Evolutionary conservation across 2,329 filamentous ascomycete species (phyloP), one percentile per base, ranked within the genome.

Genomic region (Zalaria sp.): DNA sequence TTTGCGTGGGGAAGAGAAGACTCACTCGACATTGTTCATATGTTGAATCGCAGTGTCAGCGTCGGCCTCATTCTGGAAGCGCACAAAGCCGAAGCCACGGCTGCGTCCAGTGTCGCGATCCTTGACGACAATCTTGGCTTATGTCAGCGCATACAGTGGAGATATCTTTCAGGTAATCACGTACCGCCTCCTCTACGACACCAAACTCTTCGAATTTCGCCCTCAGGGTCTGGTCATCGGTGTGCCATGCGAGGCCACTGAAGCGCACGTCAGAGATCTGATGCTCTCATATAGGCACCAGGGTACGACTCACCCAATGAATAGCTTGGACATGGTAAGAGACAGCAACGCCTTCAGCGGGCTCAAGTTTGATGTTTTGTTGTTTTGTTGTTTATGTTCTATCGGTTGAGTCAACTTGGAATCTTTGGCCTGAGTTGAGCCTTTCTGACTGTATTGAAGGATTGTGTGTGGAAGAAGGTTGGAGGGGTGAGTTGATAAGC

Each of bases 231-330:
- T 68, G 67, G 66, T 96, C 89, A 64, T 93, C 87, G 50, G 91
- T 98, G 70, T 95, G 88, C 91, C 91, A 98, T 57, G 91, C 86
- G 53, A 98, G 86, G 74, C 91, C 91, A 59, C 89, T 94, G 57
- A 38, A 34, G 35, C 34, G 6, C 18, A 18, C 18, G 18, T 18
- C 18, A 18, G 18, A 18, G 18, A 18, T 18, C 18, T 18, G 18
- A 18, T 18, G 27, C 4, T 8, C n/a, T 25, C 11, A 7, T 32
- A 44, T 25, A 37, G 38, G 44, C 31, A 45, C 32, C 18, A 18
- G 18, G 18, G 37, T 36, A 41, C 25, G 35, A 57, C 81, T 69
- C 73, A 93, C 87, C 87, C 87, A 63, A 94, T 85, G 63, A 95
- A 95, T 56, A 95, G 76, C 67, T 95, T 95, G 46, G 87, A 81